Percentiles rank a stretch among this genome's conserved stretches.
Conservation (phyloP, 768 basidiomycete genomes). For the Psilocybe azurescens region DNA sequence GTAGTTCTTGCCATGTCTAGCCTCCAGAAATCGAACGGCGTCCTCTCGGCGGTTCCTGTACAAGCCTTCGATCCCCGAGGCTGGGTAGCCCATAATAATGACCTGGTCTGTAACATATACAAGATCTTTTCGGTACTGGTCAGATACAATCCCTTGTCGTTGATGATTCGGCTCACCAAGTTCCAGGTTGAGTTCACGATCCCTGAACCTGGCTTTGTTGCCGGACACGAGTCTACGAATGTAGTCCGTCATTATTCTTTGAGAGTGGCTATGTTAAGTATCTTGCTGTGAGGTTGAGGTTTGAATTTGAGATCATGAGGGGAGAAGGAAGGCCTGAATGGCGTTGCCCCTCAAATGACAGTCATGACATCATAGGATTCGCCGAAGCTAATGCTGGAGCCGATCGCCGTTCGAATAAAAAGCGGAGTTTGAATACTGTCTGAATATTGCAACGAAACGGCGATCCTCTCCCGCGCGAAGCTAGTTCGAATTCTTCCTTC, state of each 20-base stretch:
- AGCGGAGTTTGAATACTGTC: too few relatives aligned
- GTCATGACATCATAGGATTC: not conserved
- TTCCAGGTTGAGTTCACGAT: slow-evolving; percentile 69
- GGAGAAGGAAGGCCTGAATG: too few relatives aligned
- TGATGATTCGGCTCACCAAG: slow-evolving; percentile 50
- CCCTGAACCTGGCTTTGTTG: slow-evolving; percentile 77
- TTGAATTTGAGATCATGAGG: too few relatives aligned
- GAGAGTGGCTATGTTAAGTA: too few relatives aligned
- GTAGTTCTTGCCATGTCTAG: slow-evolving; percentile 76
- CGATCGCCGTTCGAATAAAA: too few relatives aligned
- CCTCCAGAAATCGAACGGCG: slow-evolving; percentile 74
- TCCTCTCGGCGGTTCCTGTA: slow-evolving; percentile 84
- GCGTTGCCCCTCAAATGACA: not conserved
- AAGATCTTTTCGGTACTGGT: slow-evolving; percentile 42
- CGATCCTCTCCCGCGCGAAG: too few relatives aligned
- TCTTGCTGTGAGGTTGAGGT: too few relatives aligned
- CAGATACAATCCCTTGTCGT: slow-evolving; percentile 5
- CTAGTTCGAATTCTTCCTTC: too few relatives aligned
- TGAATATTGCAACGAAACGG: too few relatives aligned
- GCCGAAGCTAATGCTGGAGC: too few relatives aligned
- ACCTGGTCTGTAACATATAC: slow-evolving; percentile 76
- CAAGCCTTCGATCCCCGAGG: slow-evolving; percentile 74
- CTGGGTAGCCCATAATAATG: slow-evolving; percentile 87
- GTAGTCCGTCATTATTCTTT: slow-evolving; percentile 58
- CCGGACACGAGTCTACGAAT: slow-evolving; percentile 83